Evolutionary conservation across 23 red algal species (phyloP), one percentile per base, ranked within the genome.

Genomic region (Pyropia yezoensis): DNA sequence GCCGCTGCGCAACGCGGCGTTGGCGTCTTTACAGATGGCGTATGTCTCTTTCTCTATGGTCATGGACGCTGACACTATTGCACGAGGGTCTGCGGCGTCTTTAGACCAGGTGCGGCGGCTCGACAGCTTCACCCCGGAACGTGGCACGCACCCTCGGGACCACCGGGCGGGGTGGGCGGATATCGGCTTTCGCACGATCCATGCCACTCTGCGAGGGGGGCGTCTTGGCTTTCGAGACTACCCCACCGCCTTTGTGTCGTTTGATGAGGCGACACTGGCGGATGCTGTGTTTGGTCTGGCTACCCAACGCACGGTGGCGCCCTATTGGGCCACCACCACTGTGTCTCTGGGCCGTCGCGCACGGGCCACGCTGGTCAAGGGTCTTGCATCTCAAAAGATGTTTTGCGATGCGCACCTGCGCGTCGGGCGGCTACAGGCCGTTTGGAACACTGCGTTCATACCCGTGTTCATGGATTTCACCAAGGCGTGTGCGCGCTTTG

Each of bases 351-450:
- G 70, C 3, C 61, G 65, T 22, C 69, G 82, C 14, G 49, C 64
- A 29, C 15, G 50, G 27, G 82, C 71, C 14, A 75, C 70, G 49
- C 62, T 87, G 27, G 64, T 70, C 27, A 87, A 77, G 67, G 63
- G 50, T 7, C 32, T 75, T 16, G 72, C 61, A 2, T 57, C 82
- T 3, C 63, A 70, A 47, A 87, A 87, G 63, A 61, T 72, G 45
- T 90, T 65, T 63, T 66, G 58, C 18, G 75, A 90, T 29, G 66
- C 77, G 65, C 73, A 90, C 69, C 65, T 90, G n/a, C 54, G 60
- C n/a, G 62, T 76, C 23, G 64, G 79, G n/a, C 56, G 52, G 22
- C 52, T 90, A 24, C 65, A 77, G 50, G 73, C 59, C 52, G 23
- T 62, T 23, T 90, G 62, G 52, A 90, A 90, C 71, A 74, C 72